Base-by-base conservation (phyloP, 371 early-diverging fungal species). In the Apophysomyces sp. region DNA sequence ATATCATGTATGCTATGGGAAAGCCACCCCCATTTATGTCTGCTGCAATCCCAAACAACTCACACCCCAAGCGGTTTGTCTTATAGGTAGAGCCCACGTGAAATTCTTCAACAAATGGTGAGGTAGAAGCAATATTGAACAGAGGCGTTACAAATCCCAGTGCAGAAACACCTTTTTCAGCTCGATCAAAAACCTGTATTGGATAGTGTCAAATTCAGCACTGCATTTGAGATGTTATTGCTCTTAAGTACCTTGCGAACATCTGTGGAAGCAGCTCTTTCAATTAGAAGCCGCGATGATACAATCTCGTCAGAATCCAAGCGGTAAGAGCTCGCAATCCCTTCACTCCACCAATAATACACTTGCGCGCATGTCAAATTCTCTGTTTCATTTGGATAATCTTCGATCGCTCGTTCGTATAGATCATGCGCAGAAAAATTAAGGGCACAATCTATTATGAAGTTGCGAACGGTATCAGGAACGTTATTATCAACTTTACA, bases 341-440 rank as follows among this genome's bases (percentile, higher is more conserved):
- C 34, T 53, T 60, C 54, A 52, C 52, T 21, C 60, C 60, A 60
- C 60, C 60, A 60, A 29, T 60, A 60, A 53, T 60, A 60, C 7
- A 29, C 40, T 39, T 60, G 60, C 11, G 60, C 60, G n/a, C n/a
- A 28, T n/a, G 60, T 53, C 15, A 60, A 37, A 34, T 60, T 60
- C 13, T 34, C 34, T 34, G 34, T 34, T 4, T 34, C 4, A 34
- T 34, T 34, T 34, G 34, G 34, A 34, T 34, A 34, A 1, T 34
- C 34, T 13, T 34, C 11, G 34, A 34, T 8, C 8, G 34, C 4
- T 4, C 34, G 13, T 34, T 34, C 2, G 13, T 34, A n/a, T 34
- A 34, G 13, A 11, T 34, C 34, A 2, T 2, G 34, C 13, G 34
- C 8, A 34, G 34, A 34, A 1, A 34, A 1, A 34, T 4, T 34